phyloP scores from a whole-genome alignment of 2,329 filamentous ascomycete species.

The Didymellaceae sp. region DNA sequence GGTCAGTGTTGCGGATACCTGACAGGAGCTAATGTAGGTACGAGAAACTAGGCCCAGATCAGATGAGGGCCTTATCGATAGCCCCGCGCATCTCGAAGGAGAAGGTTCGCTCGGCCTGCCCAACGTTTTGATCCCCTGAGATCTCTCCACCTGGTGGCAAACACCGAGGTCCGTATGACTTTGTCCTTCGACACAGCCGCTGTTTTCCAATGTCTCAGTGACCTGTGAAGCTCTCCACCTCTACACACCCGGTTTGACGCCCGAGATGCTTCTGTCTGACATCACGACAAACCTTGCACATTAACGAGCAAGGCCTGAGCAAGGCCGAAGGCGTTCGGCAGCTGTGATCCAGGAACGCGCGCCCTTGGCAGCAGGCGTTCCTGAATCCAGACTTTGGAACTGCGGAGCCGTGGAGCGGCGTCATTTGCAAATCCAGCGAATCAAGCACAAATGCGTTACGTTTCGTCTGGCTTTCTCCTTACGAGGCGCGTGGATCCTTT shows the following conservation, averaged over 20 bases:
- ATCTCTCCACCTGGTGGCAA: conserved; percentile 1
- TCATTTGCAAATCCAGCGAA: conserved; percentile 12
- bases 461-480: conserved; percentile 14
- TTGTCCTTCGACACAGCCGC: neutral
- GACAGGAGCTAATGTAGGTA: conserved; percentile 21
- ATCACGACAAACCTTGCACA: conserved; percentile 7
- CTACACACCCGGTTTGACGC: neutral
- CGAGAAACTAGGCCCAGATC: conserved; percentile 12
- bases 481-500: conserved; percentile 5
- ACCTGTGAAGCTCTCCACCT: neutral
- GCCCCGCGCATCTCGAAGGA: conserved; percentile 4
- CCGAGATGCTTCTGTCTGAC: neutral
- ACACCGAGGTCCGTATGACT: conserved; percentile 8
- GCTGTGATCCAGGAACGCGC: conserved; percentile 11
- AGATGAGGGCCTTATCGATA: conserved; percentile 15
- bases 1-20: conserved; percentile 8
- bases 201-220: neutral
- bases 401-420: conserved; percentile 15
- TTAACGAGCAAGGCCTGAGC: no score
- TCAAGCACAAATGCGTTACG: conserved; percentile 13
- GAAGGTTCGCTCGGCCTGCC: conserved; percentile 8
- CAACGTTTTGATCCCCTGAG: conserved; percentile 6
- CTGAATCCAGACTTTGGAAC: conserved; percentile 17
- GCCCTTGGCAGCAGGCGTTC: conserved; percentile 7
- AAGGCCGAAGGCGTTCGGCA: conserved; percentile 6